phyloP scores from a whole-genome alignment of 306 rosid genomes.

The Inga laurina region DNA sequence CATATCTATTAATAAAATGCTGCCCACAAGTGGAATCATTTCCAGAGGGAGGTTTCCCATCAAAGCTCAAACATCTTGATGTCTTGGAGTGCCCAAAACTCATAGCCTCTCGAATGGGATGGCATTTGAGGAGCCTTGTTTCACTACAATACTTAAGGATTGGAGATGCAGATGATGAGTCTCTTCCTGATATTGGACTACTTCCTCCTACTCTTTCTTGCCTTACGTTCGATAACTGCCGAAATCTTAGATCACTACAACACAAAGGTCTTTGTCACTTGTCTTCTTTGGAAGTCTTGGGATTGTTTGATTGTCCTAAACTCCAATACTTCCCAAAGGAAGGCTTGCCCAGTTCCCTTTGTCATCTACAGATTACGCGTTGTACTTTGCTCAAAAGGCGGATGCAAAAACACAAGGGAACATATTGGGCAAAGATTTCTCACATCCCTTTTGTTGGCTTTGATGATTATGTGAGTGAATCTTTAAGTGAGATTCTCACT shows the following conservation, averaged over 20 bases:
- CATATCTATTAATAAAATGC: fast-evolving
- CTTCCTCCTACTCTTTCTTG: neutral
- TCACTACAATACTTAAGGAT: neutral
- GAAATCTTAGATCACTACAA: neutral
- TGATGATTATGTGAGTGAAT: neutral
- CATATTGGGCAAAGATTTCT: neutral
- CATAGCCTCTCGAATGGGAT: neutral
- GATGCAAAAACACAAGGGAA: neutral
- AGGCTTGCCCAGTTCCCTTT: conserved; percentile 5
- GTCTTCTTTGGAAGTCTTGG: neutral
- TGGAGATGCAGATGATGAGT: neutral
- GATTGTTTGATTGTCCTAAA: neutral
- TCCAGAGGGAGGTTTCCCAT: neutral
- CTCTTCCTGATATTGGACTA: neutral
- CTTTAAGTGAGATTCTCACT: neutral
- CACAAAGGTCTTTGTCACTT: conserved; percentile 1
- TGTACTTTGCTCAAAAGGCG: neutral
- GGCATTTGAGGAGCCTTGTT: neutral
- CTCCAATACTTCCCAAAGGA: neutral
- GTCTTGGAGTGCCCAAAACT: neutral
- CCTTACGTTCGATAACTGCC: neutral
- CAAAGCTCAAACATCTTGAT: neutral
- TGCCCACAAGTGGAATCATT: conserved; percentile 17
- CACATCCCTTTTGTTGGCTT: neutral
- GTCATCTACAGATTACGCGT: neutral